phyloP scores from a whole-genome alignment of 192 early-diverging fungal species.

The Entomortierella lignicola region DNA sequence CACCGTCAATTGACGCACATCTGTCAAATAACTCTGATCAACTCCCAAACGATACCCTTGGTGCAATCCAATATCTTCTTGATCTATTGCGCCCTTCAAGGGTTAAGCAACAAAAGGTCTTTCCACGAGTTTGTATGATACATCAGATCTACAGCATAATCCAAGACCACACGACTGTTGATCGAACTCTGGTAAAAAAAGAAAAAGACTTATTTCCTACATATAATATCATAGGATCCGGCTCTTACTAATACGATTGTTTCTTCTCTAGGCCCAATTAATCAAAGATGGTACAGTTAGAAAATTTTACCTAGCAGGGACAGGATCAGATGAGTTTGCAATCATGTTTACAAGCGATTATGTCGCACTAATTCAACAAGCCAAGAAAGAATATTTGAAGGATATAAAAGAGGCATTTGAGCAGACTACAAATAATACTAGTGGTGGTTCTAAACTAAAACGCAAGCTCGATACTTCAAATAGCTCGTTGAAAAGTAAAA shows the following conservation, averaged over 20 bases:
- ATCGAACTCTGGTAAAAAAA: slow-evolving; percentile 56
- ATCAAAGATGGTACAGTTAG: slow-evolving; percentile 47
- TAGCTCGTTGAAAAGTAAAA: not conserved
- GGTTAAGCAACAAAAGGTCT: slow-evolving; percentile 30
- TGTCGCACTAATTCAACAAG: slow-evolving; percentile 37
- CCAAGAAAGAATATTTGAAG: slow-evolving; percentile 50
- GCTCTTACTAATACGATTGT: not conserved
- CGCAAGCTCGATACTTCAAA: not conserved
- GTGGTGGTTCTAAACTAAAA: not conserved
- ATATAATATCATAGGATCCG: not conserved
- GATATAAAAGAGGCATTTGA: slow-evolving; percentile 2
- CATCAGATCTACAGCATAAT: slow-evolving; percentile 61
- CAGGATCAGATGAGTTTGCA: slow-evolving; percentile 58
- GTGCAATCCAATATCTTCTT: slow-evolving; percentile 26
- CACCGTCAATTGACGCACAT: not conserved
- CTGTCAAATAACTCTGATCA: not conserved
- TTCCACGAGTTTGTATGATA: slow-evolving; percentile 54
- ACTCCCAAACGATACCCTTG: slow-evolving; percentile 22
- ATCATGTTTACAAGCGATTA: slow-evolving; percentile 58
- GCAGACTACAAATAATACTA: not conserved
- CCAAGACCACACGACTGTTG: slow-evolving; percentile 54
- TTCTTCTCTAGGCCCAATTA: slow-evolving; percentile 35
- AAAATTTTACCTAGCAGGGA: slow-evolving; percentile 57
- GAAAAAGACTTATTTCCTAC: not conserved
- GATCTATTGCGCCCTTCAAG: slow-evolving; percentile 14